These are phyloP conservation scores for Plasmodium knowlesi DNA, from an alignment of 169 alveolate species.

Conservation along the genomic window DNA sequence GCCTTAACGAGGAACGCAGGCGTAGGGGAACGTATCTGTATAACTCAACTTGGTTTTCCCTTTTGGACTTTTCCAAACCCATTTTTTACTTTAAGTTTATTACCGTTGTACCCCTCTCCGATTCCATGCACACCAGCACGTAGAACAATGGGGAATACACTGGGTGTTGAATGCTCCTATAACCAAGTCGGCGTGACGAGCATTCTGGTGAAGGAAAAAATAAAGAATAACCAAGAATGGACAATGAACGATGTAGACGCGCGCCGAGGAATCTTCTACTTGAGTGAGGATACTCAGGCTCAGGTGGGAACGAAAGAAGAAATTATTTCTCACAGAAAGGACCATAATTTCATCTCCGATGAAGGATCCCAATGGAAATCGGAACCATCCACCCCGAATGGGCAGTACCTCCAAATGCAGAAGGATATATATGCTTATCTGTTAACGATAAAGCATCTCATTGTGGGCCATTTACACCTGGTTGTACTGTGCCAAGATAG, in stretches of 20 bases:
- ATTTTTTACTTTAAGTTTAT: no score
- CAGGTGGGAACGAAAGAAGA: background rate
- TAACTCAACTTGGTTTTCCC: background rate
- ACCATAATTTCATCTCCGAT: background rate
- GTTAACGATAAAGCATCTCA: slow-evolving; percentile 9
- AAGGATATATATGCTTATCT: slow-evolving; percentile 23
- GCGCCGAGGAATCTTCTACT: background rate
- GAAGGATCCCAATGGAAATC: background rate
- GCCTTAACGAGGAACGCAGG: background rate
- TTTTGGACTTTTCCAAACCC: background rate
- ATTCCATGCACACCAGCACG: background rate
- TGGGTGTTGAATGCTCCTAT: slow-evolving; percentile 59
- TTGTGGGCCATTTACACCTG: slow-evolving; percentile 3
- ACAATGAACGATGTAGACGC: background rate
- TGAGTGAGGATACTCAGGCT: background rate
- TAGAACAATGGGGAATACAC: slow-evolving; percentile 30
- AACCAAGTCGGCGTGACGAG: slow-evolving; percentile 16
- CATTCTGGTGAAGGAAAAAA: slow-evolving; percentile 16
- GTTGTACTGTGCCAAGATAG: background rate
- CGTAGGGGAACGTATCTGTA: background rate
- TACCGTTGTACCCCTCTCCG: background rate
- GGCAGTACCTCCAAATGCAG: slow-evolving; percentile 10
- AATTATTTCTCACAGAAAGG: background rate
- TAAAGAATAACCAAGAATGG: background rate
- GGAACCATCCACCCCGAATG: background rate